Conservation (phyloP, 805 yeast genomes). For the Sugiyamaella floridensis region DNA sequence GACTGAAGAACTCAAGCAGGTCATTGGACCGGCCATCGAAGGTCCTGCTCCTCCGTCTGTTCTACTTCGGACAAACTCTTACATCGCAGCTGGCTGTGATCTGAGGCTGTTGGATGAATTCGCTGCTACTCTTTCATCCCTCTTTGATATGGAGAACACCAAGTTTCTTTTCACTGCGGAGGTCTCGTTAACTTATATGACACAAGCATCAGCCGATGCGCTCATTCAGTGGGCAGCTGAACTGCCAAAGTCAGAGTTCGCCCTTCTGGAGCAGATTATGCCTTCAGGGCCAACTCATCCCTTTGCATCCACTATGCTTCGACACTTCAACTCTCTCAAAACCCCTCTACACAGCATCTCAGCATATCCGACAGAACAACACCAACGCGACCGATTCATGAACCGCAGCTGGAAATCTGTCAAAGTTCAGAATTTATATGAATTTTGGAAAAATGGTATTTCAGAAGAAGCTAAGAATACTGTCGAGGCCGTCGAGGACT, state of each 20-base stretch:
- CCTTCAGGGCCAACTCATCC: slow-evolving; percentile 60
- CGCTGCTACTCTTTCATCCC: slow-evolving; percentile 19
- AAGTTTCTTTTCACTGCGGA: slow-evolving; percentile 60
- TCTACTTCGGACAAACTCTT: slow-evolving; percentile 33
- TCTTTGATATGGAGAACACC: slow-evolving; percentile 14
- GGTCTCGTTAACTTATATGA: slow-evolving; percentile 78
- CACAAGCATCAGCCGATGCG: slow-evolving; percentile 54
- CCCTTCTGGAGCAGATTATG: slow-evolving; percentile 62
- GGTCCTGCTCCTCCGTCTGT: background rate
- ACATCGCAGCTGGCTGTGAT: slow-evolving; percentile 62
- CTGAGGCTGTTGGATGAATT: slow-evolving; percentile 41
- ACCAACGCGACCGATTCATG: slow-evolving; percentile 47
- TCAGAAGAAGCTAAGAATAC: slow-evolving; percentile 33
- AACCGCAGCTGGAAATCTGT: slow-evolving; percentile 37
- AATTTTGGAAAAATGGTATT: slow-evolving; percentile 50
- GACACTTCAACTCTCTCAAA: slow-evolving; percentile 57
- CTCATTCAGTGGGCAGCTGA: slow-evolving; percentile 42
- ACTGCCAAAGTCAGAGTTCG: slow-evolving; percentile 48
- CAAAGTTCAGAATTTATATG: slow-evolving; percentile 43
- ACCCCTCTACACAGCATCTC: slow-evolving; percentile 65
- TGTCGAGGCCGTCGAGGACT: slow-evolving; percentile 52
- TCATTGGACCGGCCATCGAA: slow-evolving; percentile 35
- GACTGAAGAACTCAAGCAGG: slow-evolving; percentile 40
- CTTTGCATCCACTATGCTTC: slow-evolving; percentile 67
- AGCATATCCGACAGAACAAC: slow-evolving; percentile 43